phyloP scores from a whole-genome alignment of 1,139 yeast genomes.

The Kodamaea fungicola region DNA sequence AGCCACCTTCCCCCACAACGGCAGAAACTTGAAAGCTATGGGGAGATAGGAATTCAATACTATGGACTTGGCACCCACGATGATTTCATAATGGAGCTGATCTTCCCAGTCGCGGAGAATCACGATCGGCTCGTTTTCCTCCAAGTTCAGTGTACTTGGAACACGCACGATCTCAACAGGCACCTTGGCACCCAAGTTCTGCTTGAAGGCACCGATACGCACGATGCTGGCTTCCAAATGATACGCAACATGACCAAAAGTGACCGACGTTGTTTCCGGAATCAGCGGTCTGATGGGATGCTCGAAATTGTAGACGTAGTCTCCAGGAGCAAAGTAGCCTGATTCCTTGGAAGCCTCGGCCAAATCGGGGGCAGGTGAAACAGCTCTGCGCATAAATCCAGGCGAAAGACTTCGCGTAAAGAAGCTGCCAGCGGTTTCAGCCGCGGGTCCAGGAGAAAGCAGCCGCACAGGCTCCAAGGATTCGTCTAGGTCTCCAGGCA shows the following conservation, averaged over 20 bases:
- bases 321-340: slow-evolving; percentile 63
- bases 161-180: slow-evolving; percentile 71
- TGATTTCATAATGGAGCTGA: slow-evolving; percentile 81
- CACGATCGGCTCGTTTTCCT: slow-evolving; percentile 90
- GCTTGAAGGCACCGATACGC: slow-evolving; percentile 81
- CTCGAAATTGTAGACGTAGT: slow-evolving; percentile 87
- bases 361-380: slow-evolving; percentile 35
- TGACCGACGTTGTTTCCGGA: slow-evolving; percentile 77
- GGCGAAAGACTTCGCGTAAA: slow-evolving; percentile 29
- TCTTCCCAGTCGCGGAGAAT: slow-evolving; percentile 93
- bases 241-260: slow-evolving; percentile 79
- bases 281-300: slow-evolving; percentile 77
- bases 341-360: slow-evolving; percentile 21
- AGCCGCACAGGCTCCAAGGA: slow-evolving; percentile 9
- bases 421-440: slow-evolving; percentile 16
- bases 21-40: slow-evolving; percentile 76
- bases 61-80: slow-evolving; percentile 83
- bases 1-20: slow-evolving; percentile 77
- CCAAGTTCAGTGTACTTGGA: slow-evolving; percentile 74
- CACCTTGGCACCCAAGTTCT: slow-evolving; percentile 61
- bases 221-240: slow-evolving; percentile 64
- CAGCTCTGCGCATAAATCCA: slow-evolving; percentile 35
- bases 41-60: slow-evolving; percentile 83
- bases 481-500: slow-evolving; percentile 14
- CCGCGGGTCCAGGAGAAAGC: slow-evolving; percentile 16